A percentile compares a stretch with the other conserved stretches of the same genome.
Evolutionary conservation across 169 alveolate species (phyloP).

Genomic region (Babesia divergens): DNA sequence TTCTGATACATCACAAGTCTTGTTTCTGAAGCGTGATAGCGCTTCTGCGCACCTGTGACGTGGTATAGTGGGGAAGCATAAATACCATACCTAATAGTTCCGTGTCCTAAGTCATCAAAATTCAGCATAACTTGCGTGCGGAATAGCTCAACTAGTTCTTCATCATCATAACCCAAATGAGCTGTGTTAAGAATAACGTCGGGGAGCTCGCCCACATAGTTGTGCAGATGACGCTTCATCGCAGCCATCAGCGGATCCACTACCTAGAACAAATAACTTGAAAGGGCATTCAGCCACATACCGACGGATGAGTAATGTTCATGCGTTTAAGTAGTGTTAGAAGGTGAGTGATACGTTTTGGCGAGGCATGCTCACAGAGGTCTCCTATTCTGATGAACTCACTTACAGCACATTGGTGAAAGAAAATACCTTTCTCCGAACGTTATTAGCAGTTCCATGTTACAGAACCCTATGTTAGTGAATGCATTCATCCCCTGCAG

Average conservation of each 20-base stretch:
- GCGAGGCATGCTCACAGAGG: conserved; percentile 37
- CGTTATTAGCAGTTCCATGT: conserved; percentile 10
- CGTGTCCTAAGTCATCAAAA: background rate
- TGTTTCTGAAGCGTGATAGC: conserved; percentile 38
- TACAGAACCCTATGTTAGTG: conserved; percentile 20
- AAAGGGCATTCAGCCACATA: background rate
- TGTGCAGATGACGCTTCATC: conserved; percentile 23
- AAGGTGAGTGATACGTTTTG: conserved; percentile 37
- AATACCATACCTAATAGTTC: conserved; percentile 2
- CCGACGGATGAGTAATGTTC: conserved; percentile 46
- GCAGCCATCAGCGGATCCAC: conserved; percentile 20
- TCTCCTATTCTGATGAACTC: conserved; percentile 6
- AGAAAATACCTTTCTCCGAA: conserved; percentile 1
- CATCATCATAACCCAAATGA: conserved; percentile 8
- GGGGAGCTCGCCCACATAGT: conserved; percentile 42
- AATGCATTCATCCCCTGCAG: conserved; percentile 49
- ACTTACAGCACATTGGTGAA: background rate
- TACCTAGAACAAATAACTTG: background rate
- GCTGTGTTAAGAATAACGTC: conserved; percentile 15
- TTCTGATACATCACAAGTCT: conserved; percentile 5
- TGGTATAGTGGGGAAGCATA: background rate
- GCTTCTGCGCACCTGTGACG: conserved; percentile 34
- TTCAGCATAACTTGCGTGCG: conserved; percentile 23
- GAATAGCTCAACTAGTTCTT: conserved; percentile 4
- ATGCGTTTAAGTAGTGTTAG: conserved; percentile 28